Conservation (phyloP, 805 yeast species). For the Starmerella geochares region DNA sequence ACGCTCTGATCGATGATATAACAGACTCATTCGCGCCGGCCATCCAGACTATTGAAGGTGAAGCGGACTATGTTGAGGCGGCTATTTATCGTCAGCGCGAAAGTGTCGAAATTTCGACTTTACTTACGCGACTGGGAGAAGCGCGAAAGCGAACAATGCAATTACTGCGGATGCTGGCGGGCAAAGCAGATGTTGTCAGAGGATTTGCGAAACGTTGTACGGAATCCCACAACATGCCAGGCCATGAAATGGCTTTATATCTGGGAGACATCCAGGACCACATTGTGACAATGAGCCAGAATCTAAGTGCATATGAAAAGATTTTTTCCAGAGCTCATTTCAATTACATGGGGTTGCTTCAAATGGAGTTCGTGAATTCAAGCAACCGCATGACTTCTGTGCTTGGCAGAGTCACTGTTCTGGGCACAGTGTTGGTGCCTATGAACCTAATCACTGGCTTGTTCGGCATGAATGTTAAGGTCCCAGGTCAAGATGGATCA, state of each 20-base stretch:
- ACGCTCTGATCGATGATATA: constrained; percentile 56
- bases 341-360: constrained; percentile 85
- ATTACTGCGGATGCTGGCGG: constrained; percentile 73
- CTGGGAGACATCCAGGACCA: constrained; percentile 96
- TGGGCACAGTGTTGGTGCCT: constrained; percentile 86
- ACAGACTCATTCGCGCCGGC: constrained; percentile 57
- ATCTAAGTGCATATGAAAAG: constrained; percentile 79
- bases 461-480: constrained; percentile 89
- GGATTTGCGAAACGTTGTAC: constrained; percentile 94
- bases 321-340: constrained; percentile 86
- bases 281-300: constrained; percentile 91
- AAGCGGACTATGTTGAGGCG: constrained; percentile 61
- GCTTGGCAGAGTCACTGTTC: constrained; percentile 75
- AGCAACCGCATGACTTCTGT: constrained; percentile 77
- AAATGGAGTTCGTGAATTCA: constrained; percentile 81
- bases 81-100: constrained; percentile 67
- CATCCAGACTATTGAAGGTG: constrained; percentile 47
- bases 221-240: constrained; percentile 56
- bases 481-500: constrained; percentile 56
- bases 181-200: constrained; percentile 91
- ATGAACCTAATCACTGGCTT: constrained; percentile 81
- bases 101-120: constrained; percentile 34
- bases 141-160: constrained; percentile 89
- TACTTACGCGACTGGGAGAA: constrained; percentile 78
- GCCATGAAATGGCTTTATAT: constrained; percentile 84